Evolutionary conservation across 805 yeast species (phyloP).

Genomic region (Candida andamanensis): DNA sequence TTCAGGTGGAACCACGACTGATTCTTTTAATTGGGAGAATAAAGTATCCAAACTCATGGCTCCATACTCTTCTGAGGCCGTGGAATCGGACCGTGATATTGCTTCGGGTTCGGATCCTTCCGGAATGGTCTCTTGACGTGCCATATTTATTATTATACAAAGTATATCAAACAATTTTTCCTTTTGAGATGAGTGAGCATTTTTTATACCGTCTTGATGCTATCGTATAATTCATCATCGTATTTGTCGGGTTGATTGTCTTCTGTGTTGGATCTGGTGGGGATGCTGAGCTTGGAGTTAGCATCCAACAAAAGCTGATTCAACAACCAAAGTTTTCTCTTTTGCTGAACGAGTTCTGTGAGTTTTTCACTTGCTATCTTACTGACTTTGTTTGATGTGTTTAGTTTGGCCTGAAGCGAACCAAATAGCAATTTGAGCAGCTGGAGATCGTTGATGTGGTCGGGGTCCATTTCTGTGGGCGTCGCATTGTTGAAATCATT

Average conservation of each 20-base stretch:
- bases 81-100: conserved; percentile 21
- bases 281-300: conserved; percentile 34
- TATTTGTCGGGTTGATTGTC: conserved; percentile 6
- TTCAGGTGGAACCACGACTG: not conserved
- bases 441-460: conserved; percentile 12
- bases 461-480: conserved; percentile 7
- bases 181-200: conserved; percentile 7
- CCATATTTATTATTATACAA: conserved; percentile 2
- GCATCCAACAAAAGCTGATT: conserved; percentile 43
- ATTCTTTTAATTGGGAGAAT: conserved; percentile 24
- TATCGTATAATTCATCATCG: conserved; percentile 11
- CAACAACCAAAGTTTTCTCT: conserved; percentile 34
- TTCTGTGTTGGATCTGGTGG: conserved; percentile 2
- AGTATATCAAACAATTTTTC: not conserved
- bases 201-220: conserved; percentile 2
- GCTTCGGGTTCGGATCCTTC: conserved; percentile 23
- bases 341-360: conserved; percentile 18
- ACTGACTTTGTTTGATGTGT: conserved; percentile 36
- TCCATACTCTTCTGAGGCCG: conserved; percentile 14
- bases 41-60: conserved; percentile 25
- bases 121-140: conserved; percentile 2
- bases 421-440: conserved; percentile 19
- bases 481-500: conserved; percentile 1
- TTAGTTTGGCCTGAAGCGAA: conserved; percentile 24
- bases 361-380: conserved; percentile 29